Evolutionary conservation across 306 rosid species (phyloP).

Genomic region (Quercus robur): DNA sequence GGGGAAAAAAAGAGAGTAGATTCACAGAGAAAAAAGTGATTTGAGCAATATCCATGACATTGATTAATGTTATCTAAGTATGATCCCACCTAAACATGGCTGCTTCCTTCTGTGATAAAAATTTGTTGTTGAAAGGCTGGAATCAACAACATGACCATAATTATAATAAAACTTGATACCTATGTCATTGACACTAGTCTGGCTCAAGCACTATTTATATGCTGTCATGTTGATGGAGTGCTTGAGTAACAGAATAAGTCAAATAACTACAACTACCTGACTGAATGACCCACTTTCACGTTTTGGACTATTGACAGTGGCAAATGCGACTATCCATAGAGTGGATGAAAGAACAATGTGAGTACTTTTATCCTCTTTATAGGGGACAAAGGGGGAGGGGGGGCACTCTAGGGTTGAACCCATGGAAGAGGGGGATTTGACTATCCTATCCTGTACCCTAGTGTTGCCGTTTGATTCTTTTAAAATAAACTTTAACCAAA

Average conservation of each 20-base stretch:
- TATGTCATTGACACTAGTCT: not conserved
- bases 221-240: not conserved
- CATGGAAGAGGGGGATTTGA: not conserved
- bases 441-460: not conserved
- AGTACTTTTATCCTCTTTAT: not conserved
- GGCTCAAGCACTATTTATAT: not conserved
- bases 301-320: not conserved
- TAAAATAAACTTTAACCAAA: too few species aligned
- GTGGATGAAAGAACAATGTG: not conserved
- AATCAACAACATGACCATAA: not conserved
- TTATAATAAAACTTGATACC: not conserved
- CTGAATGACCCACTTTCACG: not conserved
- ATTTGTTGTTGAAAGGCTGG: not conserved
- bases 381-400: too few species aligned
- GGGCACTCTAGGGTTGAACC: not conserved
- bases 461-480: not conserved
- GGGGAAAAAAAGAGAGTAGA: not conserved
- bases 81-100: not conserved
- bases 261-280: not conserved
- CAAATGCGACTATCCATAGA: not conserved
- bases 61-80: not conserved
- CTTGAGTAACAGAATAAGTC: not conserved
- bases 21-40: not conserved
- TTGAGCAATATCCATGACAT: not conserved
- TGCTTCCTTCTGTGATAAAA: not conserved